Conservation (phyloP, 805 yeast genomes). For the Yarrowia bubula region DNA sequence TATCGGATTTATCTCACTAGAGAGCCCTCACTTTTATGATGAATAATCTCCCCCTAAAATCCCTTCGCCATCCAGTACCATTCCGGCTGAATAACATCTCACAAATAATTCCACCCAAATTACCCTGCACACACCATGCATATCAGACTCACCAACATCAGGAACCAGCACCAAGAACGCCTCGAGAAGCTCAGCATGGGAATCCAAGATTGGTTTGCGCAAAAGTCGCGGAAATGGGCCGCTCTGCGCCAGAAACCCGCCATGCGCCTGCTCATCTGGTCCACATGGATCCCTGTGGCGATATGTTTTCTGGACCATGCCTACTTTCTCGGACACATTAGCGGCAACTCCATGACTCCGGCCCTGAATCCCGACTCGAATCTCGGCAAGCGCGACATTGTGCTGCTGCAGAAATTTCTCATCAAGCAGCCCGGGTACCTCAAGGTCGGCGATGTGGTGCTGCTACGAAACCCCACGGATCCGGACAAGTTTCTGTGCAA, state of each 20-base stretch:
- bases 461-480: constrained; percentile 76
- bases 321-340: constrained; percentile 67
- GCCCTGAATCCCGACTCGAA: constrained; percentile 68
- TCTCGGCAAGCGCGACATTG: constrained; percentile 45
- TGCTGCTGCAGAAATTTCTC: constrained; percentile 65
- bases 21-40: too few relatives aligned
- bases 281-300: constrained; percentile 79
- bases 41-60: too few relatives aligned
- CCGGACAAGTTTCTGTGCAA: constrained; percentile 76
- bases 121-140: not conserved
- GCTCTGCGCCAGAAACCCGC: constrained; percentile 23
- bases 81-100: too few relatives aligned
- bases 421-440: constrained; percentile 49
- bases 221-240: constrained; percentile 14
- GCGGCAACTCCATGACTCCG: constrained; percentile 87
- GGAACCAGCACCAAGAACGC: too few relatives aligned
- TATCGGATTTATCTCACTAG: too few relatives aligned
- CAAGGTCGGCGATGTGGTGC: constrained; percentile 65
- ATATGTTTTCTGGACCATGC: constrained; percentile 67
- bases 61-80: too few relatives aligned
- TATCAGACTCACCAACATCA: not conserved
- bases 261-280: constrained; percentile 38
- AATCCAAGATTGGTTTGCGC: constrained; percentile 19
- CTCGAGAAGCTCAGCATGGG: not conserved
- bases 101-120: not conserved